Evolutionary conservation across 2,329 filamentous ascomycete species (phyloP).

Genomic region (Delphinella strobiligena): DNA sequence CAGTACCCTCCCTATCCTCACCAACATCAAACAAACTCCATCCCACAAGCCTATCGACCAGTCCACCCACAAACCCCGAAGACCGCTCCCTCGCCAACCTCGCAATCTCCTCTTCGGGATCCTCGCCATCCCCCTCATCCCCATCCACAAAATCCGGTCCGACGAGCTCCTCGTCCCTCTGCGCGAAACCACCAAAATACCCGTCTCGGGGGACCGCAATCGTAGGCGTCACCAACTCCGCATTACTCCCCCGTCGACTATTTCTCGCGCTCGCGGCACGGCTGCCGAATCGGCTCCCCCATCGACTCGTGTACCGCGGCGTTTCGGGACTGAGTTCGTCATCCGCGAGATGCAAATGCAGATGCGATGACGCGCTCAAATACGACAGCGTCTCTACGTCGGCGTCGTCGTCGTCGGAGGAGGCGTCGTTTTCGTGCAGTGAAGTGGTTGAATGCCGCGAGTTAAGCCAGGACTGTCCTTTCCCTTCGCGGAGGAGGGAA

Average conservation of each 20-base stretch:
- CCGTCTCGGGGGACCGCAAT: neutral
- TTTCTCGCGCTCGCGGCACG: constrained; percentile 7
- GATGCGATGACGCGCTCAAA: constrained; percentile 1
- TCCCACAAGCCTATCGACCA: constrained; percentile 46
- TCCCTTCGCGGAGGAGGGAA: constrained; percentile 44
- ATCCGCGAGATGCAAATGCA: constrained; percentile 19
- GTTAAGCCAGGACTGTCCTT: constrained; percentile 50
- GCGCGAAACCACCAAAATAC: neutral
- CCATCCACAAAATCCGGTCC: constrained; percentile 19
- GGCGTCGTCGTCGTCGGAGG: constrained; percentile 4
- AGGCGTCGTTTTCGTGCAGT: constrained; percentile 1
- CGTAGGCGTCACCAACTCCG: neutral
- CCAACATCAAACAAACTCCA: constrained; percentile 45
- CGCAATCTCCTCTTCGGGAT: constrained; percentile 14
- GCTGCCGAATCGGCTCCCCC: constrained; percentile 11
- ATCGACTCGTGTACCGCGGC: constrained; percentile 7
- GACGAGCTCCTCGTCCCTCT: neutral
- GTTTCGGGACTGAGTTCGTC: constrained; percentile 13
- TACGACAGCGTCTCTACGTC: constrained; percentile 4
- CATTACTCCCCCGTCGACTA: constrained; percentile 7
- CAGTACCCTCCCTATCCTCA: constrained; percentile 32
- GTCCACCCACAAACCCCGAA: constrained; percentile 32
- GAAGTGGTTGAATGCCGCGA: constrained; percentile 45
- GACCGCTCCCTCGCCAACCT: constrained; percentile 16
- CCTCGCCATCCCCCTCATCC: constrained; percentile 17